Conservation (phyloP, 306 rosid species). For the Lathyrus aphaca region DNA sequence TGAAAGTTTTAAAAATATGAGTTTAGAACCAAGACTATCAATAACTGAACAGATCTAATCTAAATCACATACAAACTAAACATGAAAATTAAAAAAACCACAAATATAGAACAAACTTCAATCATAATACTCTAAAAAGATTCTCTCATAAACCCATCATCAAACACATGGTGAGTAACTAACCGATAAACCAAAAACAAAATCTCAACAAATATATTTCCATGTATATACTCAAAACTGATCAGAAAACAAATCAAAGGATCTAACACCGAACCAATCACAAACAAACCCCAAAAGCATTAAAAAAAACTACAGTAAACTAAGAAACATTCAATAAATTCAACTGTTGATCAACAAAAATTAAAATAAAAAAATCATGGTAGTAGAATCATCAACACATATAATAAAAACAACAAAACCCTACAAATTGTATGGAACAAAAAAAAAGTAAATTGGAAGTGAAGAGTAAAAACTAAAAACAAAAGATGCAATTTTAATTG, state of each 20-base stretch:
- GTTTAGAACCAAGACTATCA: not conserved
- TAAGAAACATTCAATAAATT: slow-evolving; percentile 10
- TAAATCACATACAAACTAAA: slow-evolving; percentile 10
- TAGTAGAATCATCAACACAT: not conserved
- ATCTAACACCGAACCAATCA: slow-evolving; percentile 33
- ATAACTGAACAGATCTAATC: slow-evolving; percentile 39
- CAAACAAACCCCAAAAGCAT: not conserved
- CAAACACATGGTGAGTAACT: slow-evolving; percentile 14
- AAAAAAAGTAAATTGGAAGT: not conserved
- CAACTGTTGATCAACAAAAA: not conserved
- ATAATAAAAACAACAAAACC: not conserved
- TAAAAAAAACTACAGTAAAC: not conserved
- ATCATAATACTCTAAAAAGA: not conserved
- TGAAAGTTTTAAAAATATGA: too few relatives aligned
- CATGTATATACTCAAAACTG: slow-evolving; percentile 1
- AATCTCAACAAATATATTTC: not conserved
- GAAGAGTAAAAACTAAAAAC: not conserved
- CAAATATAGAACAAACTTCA: slow-evolving; percentile 16
- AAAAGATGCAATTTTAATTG: not conserved
- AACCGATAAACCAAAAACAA: not conserved
- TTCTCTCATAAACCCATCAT: slow-evolving; percentile 23
- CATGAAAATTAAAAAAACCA: not conserved
- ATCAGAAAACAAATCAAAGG: slow-evolving; percentile 21
- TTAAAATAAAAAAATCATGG: slow-evolving; percentile 9
- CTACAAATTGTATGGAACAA: slow-evolving; percentile 3